phyloP scores from a whole-genome alignment of 2,329 filamentous ascomycete species.

The Cadophora luteo-olivacea region DNA sequence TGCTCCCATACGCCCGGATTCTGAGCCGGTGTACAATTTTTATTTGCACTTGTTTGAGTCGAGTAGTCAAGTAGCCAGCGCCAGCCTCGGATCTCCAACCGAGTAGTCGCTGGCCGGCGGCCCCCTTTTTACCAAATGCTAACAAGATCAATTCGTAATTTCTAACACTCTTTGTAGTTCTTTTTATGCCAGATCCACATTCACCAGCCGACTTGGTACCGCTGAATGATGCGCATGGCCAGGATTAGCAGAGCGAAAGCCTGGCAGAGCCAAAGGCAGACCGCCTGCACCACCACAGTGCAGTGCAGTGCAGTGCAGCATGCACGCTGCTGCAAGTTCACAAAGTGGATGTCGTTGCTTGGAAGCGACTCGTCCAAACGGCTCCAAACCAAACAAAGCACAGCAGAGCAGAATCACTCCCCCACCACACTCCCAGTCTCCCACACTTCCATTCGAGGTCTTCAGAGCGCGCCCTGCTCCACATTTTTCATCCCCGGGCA shows the following conservation, averaged over 20 bases:
- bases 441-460: no score
- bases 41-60: not conserved
- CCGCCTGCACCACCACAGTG: not conserved
- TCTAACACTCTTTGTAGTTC: not conserved
- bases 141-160: not conserved
- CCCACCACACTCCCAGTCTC: no score
- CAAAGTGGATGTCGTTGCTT: not conserved
- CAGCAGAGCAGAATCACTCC: not conserved
- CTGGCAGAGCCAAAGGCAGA: no score
- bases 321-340: not conserved
- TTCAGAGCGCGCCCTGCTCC: not conserved
- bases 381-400: not conserved
- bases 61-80: not conserved
- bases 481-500: not conserved
- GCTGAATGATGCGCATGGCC: constrained; percentile 13
- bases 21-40: not conserved
- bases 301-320: constrained; percentile 7
- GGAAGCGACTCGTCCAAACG: constrained; percentile 1
- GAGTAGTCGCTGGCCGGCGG: not conserved
- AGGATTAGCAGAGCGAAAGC: not conserved
- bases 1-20: constrained; percentile 7
- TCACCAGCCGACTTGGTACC: not conserved
- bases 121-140: not conserved
- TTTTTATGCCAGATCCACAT: not conserved
- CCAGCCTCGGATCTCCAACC: constrained; percentile 11